Conservation (phyloP, 2,329 filamentous ascomycete species). For the Exophiala alcalophila region DNA sequence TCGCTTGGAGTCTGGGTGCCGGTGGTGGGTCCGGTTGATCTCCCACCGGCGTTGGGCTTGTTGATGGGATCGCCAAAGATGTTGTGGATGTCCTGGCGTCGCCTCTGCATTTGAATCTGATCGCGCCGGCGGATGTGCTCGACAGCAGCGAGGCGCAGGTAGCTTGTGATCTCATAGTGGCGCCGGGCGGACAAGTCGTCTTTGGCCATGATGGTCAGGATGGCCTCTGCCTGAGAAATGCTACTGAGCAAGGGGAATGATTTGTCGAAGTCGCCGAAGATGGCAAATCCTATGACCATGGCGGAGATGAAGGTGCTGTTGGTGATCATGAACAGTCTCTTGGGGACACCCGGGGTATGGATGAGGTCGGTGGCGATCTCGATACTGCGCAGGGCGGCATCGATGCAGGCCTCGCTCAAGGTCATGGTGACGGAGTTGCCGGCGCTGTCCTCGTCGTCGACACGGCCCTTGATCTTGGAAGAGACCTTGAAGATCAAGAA, state of each 20-base stretch:
- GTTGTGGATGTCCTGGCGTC: slow-evolving; percentile 42
- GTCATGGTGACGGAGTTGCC: slow-evolving; percentile 29
- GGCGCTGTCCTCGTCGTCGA: slow-evolving; percentile 19
- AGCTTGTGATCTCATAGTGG: slow-evolving; percentile 37
- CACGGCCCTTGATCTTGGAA: slow-evolving; percentile 27
- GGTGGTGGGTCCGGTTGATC: slow-evolving; percentile 10
- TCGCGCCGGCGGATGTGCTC: slow-evolving; percentile 40
- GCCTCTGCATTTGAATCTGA: slow-evolving; percentile 40
- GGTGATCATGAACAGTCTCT: slow-evolving; percentile 29
- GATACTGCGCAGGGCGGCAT: slow-evolving; percentile 40
- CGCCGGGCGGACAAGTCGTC: slow-evolving; percentile 29
- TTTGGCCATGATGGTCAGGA: slow-evolving; percentile 28
- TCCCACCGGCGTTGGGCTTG: slow-evolving; percentile 13
- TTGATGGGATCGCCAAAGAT: slow-evolving; percentile 39
- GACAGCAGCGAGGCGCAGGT: slow-evolving; percentile 39
- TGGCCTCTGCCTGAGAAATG: slow-evolving; percentile 28
- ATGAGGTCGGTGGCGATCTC: slow-evolving; percentile 31
- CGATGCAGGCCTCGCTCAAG: slow-evolving; percentile 42
- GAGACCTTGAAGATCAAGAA: slow-evolving; percentile 53
- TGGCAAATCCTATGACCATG: slow-evolving; percentile 31
- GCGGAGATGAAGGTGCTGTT: slow-evolving; percentile 30
- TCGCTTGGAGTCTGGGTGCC: slow-evolving; percentile 17
- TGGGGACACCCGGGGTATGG: slow-evolving; percentile 28
- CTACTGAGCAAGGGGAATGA: slow-evolving; percentile 31
- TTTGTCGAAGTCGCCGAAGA: slow-evolving; percentile 32